These are phyloP conservation scores for Stentor coeruleus DNA, from an alignment of 73 alveolate genomes.

Conservation along the genomic window DNA sequence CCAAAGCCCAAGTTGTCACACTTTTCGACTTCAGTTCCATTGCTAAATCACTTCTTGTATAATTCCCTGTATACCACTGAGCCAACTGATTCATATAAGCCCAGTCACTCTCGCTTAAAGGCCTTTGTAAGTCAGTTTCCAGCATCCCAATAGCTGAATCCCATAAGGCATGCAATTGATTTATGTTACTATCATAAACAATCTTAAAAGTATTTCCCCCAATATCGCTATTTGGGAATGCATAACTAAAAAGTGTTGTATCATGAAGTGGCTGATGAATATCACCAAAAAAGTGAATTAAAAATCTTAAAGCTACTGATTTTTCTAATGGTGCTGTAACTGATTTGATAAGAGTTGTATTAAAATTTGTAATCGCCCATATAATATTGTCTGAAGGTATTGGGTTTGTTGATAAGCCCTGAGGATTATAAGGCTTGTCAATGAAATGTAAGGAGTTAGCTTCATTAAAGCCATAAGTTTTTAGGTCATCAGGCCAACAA, in stretches of 20 bases:
- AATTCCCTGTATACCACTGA: not conserved
- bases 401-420: not conserved
- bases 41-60: conserved; percentile 23
- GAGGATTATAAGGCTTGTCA: conserved; percentile 40
- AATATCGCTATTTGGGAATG: conserved; percentile 54
- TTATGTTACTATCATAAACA: conserved; percentile 22
- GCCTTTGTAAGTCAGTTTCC: not conserved
- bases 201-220: conserved; percentile 58
- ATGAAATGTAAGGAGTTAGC: conserved; percentile 52
- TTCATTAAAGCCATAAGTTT: conserved; percentile 31
- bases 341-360: not conserved
- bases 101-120: conserved; percentile 29
- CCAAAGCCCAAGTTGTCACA: conserved; percentile 25
- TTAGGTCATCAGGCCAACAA: conserved; percentile 60
- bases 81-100: not conserved
- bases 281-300: conserved; percentile 68
- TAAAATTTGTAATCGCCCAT: conserved; percentile 17
- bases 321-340: conserved; percentile 29
- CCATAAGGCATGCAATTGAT: conserved; percentile 38
- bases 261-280: conserved; percentile 71
- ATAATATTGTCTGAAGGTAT: conserved; percentile 21
- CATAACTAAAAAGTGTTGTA: conserved; percentile 28
- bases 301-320: conserved; percentile 43
- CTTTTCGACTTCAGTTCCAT: conserved; percentile 20
- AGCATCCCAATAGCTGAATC: conserved; percentile 6